Evolutionary conservation across 768 basidiomycete species (phyloP).

Genomic region (Solioccasus polychromus): DNA sequence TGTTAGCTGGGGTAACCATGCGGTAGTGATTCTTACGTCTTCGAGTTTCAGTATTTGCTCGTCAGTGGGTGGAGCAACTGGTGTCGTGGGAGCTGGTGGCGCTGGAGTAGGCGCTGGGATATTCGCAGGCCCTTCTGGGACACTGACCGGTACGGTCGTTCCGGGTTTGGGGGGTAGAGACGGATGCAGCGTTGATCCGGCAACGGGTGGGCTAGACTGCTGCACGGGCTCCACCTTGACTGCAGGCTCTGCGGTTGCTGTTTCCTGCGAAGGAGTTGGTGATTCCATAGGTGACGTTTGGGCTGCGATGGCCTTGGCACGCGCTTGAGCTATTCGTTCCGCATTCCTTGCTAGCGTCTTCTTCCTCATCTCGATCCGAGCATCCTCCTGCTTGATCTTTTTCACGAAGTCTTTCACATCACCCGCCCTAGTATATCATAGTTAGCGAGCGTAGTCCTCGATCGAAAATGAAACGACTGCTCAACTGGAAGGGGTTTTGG

Average conservation of each 20-base stretch:
- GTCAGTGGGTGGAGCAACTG: constrained; percentile 38
- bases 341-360: constrained; percentile 37
- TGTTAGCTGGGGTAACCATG: constrained; percentile 12
- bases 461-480: constrained; percentile 21
- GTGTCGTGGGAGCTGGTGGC: constrained; percentile 23
- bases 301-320: constrained; percentile 40
- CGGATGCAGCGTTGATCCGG: constrained; percentile 55
- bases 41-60: constrained; percentile 56
- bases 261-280: constrained; percentile 17
- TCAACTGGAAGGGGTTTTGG: constrained; percentile 64
- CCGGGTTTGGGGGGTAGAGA: constrained; percentile 73
- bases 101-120: constrained; percentile 18
- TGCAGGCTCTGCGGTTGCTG: constrained; percentile 11
- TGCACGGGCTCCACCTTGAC: constrained; percentile 19
- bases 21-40: constrained; percentile 42
- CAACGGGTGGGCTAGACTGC: constrained; percentile 5
- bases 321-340: constrained; percentile 37
- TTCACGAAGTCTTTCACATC: constrained; percentile 74
- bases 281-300: constrained; percentile 21
- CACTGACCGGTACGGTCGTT: constrained; percentile 32
- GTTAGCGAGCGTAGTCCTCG: constrained; percentile 2
- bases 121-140: constrained; percentile 33
- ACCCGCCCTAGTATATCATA: constrained; percentile 47
- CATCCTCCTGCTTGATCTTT: constrained; percentile 66
- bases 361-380: constrained; percentile 52